Evolutionary conservation across 2,329 filamentous ascomycete genomes (phyloP).

Genomic region (Xylariaceae sp.): DNA sequence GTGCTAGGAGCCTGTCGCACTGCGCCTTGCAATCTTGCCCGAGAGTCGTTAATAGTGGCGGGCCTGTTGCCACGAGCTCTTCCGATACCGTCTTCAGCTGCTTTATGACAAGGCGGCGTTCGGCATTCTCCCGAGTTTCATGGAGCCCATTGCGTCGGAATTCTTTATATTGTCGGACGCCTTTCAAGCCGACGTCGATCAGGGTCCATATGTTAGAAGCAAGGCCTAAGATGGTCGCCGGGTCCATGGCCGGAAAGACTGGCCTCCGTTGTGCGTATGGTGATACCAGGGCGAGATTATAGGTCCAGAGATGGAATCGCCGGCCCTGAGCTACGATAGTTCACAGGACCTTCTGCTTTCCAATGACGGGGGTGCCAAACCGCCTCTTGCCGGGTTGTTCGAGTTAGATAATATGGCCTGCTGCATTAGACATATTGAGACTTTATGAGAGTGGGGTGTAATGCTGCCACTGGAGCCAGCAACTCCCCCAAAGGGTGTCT

Average conservation of each 20-base stretch:
- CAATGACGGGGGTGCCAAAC: too few species aligned
- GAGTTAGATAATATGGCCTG: too few species aligned
- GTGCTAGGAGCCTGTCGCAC: background rate
- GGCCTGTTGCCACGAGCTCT: background rate
- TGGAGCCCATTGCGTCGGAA: background rate
- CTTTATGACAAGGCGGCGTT: background rate
- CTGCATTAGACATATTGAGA: too few species aligned
- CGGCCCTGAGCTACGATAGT: too few species aligned
- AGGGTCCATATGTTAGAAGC: constrained; percentile 1
- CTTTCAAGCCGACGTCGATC: constrained; percentile 1
- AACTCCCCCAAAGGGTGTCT: too few species aligned
- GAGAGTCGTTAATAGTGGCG: background rate
- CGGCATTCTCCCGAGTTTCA: background rate
- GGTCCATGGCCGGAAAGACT: background rate
- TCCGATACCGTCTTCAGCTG: background rate
- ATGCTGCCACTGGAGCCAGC: too few species aligned
- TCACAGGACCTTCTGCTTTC: too few species aligned
- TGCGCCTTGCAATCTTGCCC: background rate
- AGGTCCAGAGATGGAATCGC: too few species aligned
- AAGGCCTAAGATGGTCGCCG: background rate
- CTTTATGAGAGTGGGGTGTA: too few species aligned
- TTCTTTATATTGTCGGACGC: background rate
- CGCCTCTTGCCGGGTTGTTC: too few species aligned
- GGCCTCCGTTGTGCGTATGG: background rate
- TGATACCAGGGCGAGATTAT: too few species aligned